phyloP scores from a whole-genome alignment of 805 yeast genomes.

The Kuraishia cidri region DNA sequence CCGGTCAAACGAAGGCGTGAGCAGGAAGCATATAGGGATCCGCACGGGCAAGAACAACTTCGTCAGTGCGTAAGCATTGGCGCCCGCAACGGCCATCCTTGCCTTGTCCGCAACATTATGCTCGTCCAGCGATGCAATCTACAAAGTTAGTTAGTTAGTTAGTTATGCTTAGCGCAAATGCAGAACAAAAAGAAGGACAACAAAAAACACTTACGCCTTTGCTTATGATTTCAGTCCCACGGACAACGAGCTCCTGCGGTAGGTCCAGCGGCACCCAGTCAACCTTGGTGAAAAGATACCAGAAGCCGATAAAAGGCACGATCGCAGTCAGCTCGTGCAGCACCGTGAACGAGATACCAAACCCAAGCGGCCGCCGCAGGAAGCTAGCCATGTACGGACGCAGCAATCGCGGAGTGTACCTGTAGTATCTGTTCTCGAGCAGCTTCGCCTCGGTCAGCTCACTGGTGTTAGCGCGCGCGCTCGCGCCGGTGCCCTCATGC shows the following conservation, averaged over 20 bases:
- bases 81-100: slow-evolving; percentile 20
- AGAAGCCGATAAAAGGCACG: slow-evolving; percentile 39
- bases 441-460: slow-evolving; percentile 10
- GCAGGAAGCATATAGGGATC: slow-evolving; percentile 14
- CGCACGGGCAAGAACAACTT: slow-evolving; percentile 20
- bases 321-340: slow-evolving; percentile 47
- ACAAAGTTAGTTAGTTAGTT: too few relatives aligned
- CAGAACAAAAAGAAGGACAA: too few relatives aligned
- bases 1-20: slow-evolving; percentile 25
- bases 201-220: slow-evolving; percentile 17
- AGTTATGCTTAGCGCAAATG: too few relatives aligned
- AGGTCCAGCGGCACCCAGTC: slow-evolving; percentile 31
- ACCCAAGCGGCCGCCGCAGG: slow-evolving; percentile 21
- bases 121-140: too few relatives aligned
- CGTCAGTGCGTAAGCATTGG: slow-evolving; percentile 24
- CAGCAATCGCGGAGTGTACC: slow-evolving; percentile 16
- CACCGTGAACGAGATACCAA: slow-evolving; percentile 35
- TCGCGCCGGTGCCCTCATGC: not conserved
- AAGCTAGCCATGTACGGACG: slow-evolving; percentile 21
- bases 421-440: slow-evolving; percentile 19
- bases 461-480: too few relatives aligned
- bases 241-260: slow-evolving; percentile 39
- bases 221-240: slow-evolving; percentile 36
- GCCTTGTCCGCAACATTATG: slow-evolving; percentile 13
- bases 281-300: slow-evolving; percentile 39